These are phyloP conservation scores for Aspergillus sp. DNA, from an alignment of 2,329 filamentous ascomycete genomes.

Conservation along the genomic window DNA sequence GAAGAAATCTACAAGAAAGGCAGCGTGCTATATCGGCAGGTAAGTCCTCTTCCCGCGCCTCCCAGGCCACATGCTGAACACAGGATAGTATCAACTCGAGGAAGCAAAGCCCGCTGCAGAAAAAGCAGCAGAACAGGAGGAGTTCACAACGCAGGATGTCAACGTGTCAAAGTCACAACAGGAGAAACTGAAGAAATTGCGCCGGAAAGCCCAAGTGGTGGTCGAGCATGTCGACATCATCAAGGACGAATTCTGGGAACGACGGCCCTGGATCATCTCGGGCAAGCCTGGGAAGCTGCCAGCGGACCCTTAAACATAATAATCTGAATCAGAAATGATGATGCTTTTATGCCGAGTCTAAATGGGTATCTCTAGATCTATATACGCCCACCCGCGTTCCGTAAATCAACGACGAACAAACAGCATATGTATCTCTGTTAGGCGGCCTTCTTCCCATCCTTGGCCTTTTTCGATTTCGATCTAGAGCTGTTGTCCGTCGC, in stretches of 20 bases:
- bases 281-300: constrained; percentile 70
- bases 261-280: constrained; percentile 77
- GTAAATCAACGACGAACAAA: background rate
- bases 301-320: constrained; percentile 33
- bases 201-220: constrained; percentile 75
- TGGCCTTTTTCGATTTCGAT: constrained; percentile 49
- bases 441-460: constrained; percentile 29
- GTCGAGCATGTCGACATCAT: constrained; percentile 92
- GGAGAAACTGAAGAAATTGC: constrained; percentile 78
- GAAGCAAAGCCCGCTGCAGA: constrained; percentile 45
- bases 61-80: background rate
- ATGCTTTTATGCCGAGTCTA: constrained; percentile 9
- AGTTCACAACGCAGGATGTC: constrained; percentile 35
- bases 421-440: background rate
- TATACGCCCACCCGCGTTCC: constrained; percentile 2
- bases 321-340: constrained; percentile 9
- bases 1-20: constrained; percentile 90
- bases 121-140: constrained; percentile 26
- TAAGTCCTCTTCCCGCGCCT: constrained; percentile 29
- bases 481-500: constrained; percentile 33
- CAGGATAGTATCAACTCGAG: constrained; percentile 64
- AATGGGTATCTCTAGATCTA: constrained; percentile 32
- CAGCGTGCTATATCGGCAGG: constrained; percentile 82
- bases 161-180: constrained; percentile 72
- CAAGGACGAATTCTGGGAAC: constrained; percentile 89